Conservation (phyloP, 345 rosid genomes). For the Linum usitatissimum region DNA sequence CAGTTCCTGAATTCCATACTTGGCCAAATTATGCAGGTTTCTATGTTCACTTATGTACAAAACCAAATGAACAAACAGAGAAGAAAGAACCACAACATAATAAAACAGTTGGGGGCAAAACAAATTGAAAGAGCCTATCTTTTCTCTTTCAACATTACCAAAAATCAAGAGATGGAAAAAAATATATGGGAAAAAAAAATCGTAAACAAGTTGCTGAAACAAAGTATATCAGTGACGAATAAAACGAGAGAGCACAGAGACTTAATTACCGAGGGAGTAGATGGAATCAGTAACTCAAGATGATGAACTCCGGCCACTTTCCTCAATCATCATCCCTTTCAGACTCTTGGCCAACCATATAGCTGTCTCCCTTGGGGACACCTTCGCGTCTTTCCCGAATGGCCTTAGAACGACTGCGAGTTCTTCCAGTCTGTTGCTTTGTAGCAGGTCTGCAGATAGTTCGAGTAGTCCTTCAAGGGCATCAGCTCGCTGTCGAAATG, state of each 20-base stretch:
- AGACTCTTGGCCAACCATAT: constrained; percentile 95
- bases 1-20: neutral
- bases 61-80: neutral
- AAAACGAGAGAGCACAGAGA: neutral
- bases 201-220: neutral
- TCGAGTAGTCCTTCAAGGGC: constrained; percentile 95
- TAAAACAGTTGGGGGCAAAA: too few relatives aligned
- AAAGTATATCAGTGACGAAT: neutral
- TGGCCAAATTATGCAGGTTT: neutral
- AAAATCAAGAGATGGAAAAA: neutral
- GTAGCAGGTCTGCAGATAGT: constrained; percentile 82
- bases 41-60: neutral
- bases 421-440: constrained; percentile 80
- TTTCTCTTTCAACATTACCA: neutral
- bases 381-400: constrained; percentile 78
- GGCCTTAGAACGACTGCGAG: constrained; percentile 88
- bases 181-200: neutral
- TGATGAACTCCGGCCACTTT: constrained; percentile 39
- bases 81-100: neutral
- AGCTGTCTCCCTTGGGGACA: constrained; percentile 96
- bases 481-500: constrained; percentile 93
- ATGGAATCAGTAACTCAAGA: too few relatives aligned
- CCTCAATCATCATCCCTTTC: constrained; percentile 91
- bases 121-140: neutral
- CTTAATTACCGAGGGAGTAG: constrained; percentile 7